phyloP scores from a whole-genome alignment of 768 basidiomycete genomes.

The Mycena haematopus region DNA sequence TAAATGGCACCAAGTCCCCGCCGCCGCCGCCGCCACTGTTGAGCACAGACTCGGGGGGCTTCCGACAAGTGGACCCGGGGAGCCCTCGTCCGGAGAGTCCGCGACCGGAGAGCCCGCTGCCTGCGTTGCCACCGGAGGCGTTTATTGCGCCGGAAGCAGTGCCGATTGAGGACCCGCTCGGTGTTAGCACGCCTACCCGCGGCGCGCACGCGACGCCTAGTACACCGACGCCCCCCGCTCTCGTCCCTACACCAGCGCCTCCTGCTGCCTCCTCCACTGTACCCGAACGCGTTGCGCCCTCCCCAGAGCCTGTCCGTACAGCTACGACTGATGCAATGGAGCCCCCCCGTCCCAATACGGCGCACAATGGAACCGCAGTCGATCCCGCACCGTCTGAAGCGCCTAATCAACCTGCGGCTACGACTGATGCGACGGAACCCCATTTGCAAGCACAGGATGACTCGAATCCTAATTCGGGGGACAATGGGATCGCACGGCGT shows the following conservation, averaged over 20 bases:
- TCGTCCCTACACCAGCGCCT: background rate
- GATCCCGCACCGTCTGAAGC: conserved; percentile 4
- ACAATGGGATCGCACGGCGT: conserved; percentile 30
- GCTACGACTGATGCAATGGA: conserved; percentile 8
- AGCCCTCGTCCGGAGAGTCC: conserved; percentile 23
- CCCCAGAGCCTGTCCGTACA: conserved; percentile 1
- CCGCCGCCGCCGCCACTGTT: conserved; percentile 20
- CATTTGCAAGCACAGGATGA: conserved; percentile 13
- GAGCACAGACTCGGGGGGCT: conserved; percentile 15
- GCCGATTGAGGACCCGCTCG: conserved; percentile 26
- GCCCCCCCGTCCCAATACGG: background rate
- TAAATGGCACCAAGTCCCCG: conserved; percentile 22
- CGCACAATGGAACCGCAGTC: too few species aligned
- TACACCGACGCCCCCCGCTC: conserved; percentile 10
- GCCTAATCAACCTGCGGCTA: conserved; percentile 1
- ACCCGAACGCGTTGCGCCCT: background rate
- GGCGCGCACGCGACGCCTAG: conserved; percentile 11
- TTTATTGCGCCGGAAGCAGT: conserved; percentile 1
- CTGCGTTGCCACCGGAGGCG: conserved; percentile 29
- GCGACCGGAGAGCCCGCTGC: conserved; percentile 30
- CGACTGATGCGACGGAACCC: conserved; percentile 5
- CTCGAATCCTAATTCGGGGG: conserved; percentile 21
- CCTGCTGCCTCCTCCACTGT: background rate
- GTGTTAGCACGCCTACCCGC: conserved; percentile 22
- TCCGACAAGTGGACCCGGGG: conserved; percentile 23